These are phyloP conservation scores for Solanum rostratum DNA, from an alignment of 257 asterid species.

Conservation along the genomic window DNA sequence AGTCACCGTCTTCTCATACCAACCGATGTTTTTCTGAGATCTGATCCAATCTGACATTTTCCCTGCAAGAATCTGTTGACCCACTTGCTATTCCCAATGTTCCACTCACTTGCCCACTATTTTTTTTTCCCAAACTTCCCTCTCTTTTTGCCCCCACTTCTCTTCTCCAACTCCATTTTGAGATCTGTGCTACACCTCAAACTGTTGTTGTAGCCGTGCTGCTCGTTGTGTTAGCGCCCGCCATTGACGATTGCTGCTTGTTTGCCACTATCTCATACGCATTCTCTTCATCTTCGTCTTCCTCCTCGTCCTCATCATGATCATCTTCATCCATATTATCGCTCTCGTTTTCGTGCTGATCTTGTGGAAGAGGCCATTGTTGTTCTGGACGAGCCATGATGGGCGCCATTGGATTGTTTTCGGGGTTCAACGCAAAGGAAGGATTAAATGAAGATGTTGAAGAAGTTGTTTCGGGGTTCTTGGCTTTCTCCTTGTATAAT, in stretches of 20 bases:
- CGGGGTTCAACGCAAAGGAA: slow-evolving; percentile 12
- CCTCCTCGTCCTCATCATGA: slow-evolving; percentile 18
- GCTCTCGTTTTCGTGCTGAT: slow-evolving; percentile 16
- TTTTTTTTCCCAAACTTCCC: not conserved
- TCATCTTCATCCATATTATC: slow-evolving; percentile 23
- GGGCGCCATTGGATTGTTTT: slow-evolving; percentile 34
- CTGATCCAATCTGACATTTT: slow-evolving; percentile 23
- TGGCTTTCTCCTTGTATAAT: slow-evolving; percentile 52
- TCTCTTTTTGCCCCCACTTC: not conserved
- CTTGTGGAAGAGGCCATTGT: slow-evolving; percentile 61
- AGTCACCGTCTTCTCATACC: slow-evolving; percentile 3
- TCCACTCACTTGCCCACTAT: not conserved
- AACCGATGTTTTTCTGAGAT: not conserved
- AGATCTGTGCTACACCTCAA: not conserved
- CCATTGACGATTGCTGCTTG: slow-evolving; percentile 34
- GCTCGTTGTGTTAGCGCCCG: slow-evolving; percentile 28
- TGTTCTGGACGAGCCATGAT: slow-evolving; percentile 94
- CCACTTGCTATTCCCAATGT: slow-evolving; percentile 13
- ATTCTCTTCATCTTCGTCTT: slow-evolving; percentile 40
- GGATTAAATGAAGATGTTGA: not conserved
- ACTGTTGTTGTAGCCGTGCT: not conserved
- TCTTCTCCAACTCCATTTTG: not conserved
- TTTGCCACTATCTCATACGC: slow-evolving; percentile 59
- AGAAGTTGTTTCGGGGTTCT: slow-evolving; percentile 5
- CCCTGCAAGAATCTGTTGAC: slow-evolving; percentile 15